A percentile compares a stretch with the other conserved stretches of the same genome.
phyloP scores from a whole-genome alignment of 768 basidiomycete species.

The Trametes elegans region DNA sequence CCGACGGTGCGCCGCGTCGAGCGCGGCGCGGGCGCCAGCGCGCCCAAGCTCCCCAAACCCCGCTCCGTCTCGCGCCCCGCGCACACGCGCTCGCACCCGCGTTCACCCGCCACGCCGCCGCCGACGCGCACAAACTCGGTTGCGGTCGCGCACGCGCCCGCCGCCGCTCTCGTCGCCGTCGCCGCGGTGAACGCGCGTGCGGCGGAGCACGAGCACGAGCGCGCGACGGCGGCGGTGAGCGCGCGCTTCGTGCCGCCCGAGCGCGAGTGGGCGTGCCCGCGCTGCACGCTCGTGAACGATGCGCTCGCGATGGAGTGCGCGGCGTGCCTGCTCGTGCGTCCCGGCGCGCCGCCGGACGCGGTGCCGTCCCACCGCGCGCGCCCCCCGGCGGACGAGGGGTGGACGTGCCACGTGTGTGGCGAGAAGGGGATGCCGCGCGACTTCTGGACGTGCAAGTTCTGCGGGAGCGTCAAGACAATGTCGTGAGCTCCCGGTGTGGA shows the following conservation, averaged over 20 bases:
- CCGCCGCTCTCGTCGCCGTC: too few relatives aligned
- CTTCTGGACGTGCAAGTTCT: slow-evolving; percentile 74
- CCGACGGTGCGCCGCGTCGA: slow-evolving; percentile 14
- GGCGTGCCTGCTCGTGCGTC: slow-evolving; percentile 46
- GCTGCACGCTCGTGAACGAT: slow-evolving; percentile 69
- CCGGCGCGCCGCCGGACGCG: slow-evolving; percentile 30
- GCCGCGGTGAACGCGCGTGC: neutral
- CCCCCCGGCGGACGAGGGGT: slow-evolving; percentile 45
- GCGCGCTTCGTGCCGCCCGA: slow-evolving; percentile 3
- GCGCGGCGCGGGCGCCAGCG: slow-evolving; percentile 8
- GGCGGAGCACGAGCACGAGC: neutral
- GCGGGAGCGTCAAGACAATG: slow-evolving; percentile 59
- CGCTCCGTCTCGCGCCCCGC: slow-evolving; percentile 8
- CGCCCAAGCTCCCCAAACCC: slow-evolving; percentile 13
- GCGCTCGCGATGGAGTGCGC: slow-evolving; percentile 51
- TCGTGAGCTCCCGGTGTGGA: slow-evolving; percentile 8
- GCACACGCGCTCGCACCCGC: neutral
- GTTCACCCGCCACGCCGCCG: slow-evolving; percentile 11
- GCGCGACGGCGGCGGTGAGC: neutral
- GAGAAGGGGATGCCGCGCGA: slow-evolving; percentile 59
- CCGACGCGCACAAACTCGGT: slow-evolving; percentile 17
- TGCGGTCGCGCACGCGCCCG: neutral
- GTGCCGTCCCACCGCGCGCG: neutral
- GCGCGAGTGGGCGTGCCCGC: slow-evolving; percentile 34
- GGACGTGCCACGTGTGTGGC: slow-evolving; percentile 67